These are phyloP conservation scores for Lophiotrema nucula DNA, from an alignment of 495 filamentous ascomycete species.

Conservation along the genomic window DNA sequence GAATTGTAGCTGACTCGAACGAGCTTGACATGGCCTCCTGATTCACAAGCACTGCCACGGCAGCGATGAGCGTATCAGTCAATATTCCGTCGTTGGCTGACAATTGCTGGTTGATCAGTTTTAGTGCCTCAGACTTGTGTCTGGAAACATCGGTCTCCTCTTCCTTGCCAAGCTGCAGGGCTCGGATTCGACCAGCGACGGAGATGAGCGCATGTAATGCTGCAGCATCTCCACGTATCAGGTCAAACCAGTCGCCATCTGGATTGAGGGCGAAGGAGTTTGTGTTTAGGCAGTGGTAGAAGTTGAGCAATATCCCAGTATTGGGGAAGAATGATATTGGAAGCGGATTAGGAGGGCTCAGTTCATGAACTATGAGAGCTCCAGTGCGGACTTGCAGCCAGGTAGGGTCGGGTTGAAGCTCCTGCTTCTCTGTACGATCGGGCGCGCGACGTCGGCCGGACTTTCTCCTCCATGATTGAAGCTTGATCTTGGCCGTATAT, in stretches of 20 bases:
- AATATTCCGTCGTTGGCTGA: neutral
- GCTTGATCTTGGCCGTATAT: neutral
- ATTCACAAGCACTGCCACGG: slow-evolving; percentile 4
- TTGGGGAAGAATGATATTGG: slow-evolving; percentile 1
- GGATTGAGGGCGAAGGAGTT: slow-evolving; percentile 6
- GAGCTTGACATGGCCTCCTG: slow-evolving; percentile 1
- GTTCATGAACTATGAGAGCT: neutral
- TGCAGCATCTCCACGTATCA: neutral
- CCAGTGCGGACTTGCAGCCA: neutral
- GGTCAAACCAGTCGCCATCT: slow-evolving; percentile 4
- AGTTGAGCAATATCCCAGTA: neutral
- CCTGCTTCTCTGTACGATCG: no score
- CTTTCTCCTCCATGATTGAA: neutral
- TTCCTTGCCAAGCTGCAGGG: neutral
- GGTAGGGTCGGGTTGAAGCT: neutral
- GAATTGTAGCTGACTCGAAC: neutral
- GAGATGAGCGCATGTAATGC: slow-evolving; percentile 4
- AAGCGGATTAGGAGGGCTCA: neutral
- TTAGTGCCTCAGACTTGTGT: slow-evolving; percentile 6
- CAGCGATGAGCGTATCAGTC: neutral
- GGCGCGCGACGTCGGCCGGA: no score
- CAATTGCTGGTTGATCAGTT: slow-evolving; percentile 1
- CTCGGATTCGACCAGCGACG: neutral
- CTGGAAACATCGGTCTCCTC: neutral
- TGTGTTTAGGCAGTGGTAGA: neutral